phyloP scores from a whole-genome alignment of 2,329 filamentous ascomycete species.

The Dactylonectria estremocensis region DNA sequence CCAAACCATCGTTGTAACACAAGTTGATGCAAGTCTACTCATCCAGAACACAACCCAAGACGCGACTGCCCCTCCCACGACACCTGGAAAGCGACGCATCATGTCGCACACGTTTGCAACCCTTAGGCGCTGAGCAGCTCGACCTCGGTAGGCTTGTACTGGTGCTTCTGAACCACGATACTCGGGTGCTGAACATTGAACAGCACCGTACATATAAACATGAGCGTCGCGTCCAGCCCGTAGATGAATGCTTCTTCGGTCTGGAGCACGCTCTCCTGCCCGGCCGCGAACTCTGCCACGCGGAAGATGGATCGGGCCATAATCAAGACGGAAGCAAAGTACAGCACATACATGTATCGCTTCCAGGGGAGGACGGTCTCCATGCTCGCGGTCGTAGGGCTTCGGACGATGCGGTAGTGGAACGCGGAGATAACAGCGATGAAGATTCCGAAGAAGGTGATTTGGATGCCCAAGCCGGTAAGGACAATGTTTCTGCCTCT shows the following conservation, averaged over 20 bases:
- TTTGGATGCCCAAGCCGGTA: slow-evolving; percentile 67
- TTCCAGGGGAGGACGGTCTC: slow-evolving; percentile 46
- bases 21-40: too few species aligned
- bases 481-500: slow-evolving; percentile 65
- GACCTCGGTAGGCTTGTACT: not conserved
- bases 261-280: slow-evolving; percentile 4
- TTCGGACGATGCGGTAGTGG: slow-evolving; percentile 49
- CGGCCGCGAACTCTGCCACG: not conserved
- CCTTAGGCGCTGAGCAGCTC: not conserved
- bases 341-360: slow-evolving; percentile 53
- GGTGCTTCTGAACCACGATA: not conserved
- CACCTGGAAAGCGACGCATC: not conserved
- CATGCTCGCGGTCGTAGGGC: slow-evolving; percentile 32
- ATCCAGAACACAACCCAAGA: too few species aligned
- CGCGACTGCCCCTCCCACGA: too few species aligned
- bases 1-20: too few species aligned
- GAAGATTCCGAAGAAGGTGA: slow-evolving; percentile 69
- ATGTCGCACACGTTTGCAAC: too few species aligned
- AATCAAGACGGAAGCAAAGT: slow-evolving; percentile 55
- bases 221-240: slow-evolving; percentile 13
- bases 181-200: slow-evolving; percentile 26
- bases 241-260: slow-evolving; percentile 13
- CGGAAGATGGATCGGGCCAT: slow-evolving; percentile 47
- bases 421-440: slow-evolving; percentile 61
- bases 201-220: slow-evolving; percentile 11